Evolutionary conservation across 164 flowering plant species (phyloP).

Genomic region (Piper betle): DNA sequence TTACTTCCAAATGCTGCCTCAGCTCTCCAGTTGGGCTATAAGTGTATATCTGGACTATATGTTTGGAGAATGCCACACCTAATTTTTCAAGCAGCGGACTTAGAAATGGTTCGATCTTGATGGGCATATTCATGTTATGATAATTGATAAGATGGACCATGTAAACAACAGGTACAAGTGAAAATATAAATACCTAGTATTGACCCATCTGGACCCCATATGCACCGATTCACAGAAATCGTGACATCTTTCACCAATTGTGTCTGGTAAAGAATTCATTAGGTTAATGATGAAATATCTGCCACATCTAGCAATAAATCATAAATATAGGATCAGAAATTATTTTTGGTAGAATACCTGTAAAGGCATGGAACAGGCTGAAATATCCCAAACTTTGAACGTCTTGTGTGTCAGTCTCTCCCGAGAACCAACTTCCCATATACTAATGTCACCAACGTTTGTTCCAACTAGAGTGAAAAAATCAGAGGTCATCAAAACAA

Average conservation of each 20-base stretch:
- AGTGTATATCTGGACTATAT: conserved; percentile 43
- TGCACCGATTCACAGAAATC: conserved; percentile 33
- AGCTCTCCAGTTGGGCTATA: conserved; percentile 38
- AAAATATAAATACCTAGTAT: conserved; percentile 22
- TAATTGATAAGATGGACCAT: neutral
- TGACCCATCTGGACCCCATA: conserved; percentile 44
- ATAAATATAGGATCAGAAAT: neutral
- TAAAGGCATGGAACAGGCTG: conserved; percentile 27
- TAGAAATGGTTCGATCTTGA: neutral
- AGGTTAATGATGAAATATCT: neutral
- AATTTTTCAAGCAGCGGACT: neutral
- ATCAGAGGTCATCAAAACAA: neutral
- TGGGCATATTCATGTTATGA: neutral
- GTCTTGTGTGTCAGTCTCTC: conserved; percentile 34
- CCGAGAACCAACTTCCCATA: conserved; percentile 51
- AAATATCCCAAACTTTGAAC: conserved; percentile 38
- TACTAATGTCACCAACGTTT: conserved; percentile 52
- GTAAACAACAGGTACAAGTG: neutral
- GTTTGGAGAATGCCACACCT: conserved; percentile 66
- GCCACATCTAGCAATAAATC: neutral
- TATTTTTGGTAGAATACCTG: conserved; percentile 20
- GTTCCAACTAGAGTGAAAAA: conserved; percentile 24
- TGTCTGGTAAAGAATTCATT: conserved; percentile 16
- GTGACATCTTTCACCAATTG: conserved; percentile 29
- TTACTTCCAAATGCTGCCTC: conserved; percentile 46